Conservation (phyloP, 495 filamentous ascomycete genomes). For the Tuber calosporum region DNA sequence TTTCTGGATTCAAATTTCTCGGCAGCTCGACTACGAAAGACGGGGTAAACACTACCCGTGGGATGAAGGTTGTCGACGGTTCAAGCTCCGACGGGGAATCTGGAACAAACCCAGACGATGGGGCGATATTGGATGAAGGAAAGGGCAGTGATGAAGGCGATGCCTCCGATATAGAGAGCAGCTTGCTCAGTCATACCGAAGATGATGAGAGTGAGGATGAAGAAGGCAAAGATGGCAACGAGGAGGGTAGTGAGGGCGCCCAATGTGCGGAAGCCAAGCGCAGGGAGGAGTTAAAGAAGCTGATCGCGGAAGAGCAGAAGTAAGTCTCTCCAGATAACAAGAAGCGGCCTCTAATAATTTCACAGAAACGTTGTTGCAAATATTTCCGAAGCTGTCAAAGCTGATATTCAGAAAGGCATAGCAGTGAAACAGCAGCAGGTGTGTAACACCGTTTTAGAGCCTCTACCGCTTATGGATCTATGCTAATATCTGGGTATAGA, state of each 20-base stretch:
- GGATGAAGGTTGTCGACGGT: conserved; percentile 33
- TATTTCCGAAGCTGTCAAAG: conserved; percentile 64
- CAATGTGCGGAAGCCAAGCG: conserved; percentile 33
- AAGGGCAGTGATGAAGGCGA: conserved; percentile 45
- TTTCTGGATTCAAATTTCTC: conserved; percentile 50
- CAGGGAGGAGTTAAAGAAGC: conserved; percentile 56
- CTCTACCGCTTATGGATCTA: not conserved
- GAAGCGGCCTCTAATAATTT: conserved; percentile 10
- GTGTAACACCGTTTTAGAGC: conserved; percentile 2
- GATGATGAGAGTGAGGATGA: conserved; percentile 30
- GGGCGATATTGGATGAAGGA: conserved; percentile 34
- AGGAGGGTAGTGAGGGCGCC: conserved; percentile 29
- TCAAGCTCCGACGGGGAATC: conserved; percentile 23
- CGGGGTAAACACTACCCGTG: conserved; percentile 45
- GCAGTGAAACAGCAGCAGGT: conserved; percentile 73
- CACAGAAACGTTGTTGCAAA: conserved; percentile 53
- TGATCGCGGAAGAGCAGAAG: conserved; percentile 67
- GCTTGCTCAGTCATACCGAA: conserved; percentile 20
- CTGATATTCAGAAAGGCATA: conserved; percentile 73
- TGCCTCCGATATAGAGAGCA: conserved; percentile 36
- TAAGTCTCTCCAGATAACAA: not conserved
- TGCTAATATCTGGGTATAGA: conserved; percentile 31
- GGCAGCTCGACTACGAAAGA: conserved; percentile 48
- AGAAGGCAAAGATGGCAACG: conserved; percentile 33
- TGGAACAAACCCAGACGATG: conserved; percentile 37